phyloP scores from a whole-genome alignment of 2,329 filamentous ascomycete species.

The Aphanocladium album region DNA sequence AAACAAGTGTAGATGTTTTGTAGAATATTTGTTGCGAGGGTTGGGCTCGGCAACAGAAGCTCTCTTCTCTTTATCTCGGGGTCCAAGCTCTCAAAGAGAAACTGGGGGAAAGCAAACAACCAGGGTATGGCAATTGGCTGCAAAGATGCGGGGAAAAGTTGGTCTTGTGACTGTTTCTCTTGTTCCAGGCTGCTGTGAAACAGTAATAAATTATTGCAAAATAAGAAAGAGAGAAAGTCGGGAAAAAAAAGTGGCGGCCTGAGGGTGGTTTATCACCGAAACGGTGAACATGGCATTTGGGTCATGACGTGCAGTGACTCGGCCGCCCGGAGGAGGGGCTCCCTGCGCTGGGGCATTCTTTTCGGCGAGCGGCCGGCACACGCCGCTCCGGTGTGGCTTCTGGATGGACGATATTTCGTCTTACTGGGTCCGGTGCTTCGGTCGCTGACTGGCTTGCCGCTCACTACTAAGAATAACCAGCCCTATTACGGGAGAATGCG shows the following conservation, averaged over 20 bases:
- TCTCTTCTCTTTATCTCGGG: neutral
- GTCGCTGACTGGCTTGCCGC: neutral
- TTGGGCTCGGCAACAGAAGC: neutral
- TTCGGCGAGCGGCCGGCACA: constrained; percentile 11
- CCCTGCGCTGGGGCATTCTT: neutral
- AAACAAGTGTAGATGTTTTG: neutral
- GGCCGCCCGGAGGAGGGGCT: neutral
- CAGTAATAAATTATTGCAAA: neutral
- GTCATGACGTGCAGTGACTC: constrained; percentile 7
- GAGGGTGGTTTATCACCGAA: neutral
- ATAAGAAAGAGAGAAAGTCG: neutral
- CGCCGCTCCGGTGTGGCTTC: constrained; percentile 4
- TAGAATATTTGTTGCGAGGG: neutral
- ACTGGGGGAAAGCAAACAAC: neutral
- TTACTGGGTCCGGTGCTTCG: neutral
- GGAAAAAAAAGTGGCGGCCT: neutral
- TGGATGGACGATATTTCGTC: neutral
- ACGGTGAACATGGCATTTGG: neutral
- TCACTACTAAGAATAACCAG: neutral
- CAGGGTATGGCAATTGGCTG: neutral
- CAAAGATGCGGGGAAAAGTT: neutral
- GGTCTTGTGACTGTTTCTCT: neutral
- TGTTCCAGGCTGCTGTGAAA: neutral
- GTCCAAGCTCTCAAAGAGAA: neutral
- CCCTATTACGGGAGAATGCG: no score